Evolutionary conservation across 2,329 filamentous ascomycete genomes (phyloP), one percentile per base, ranked within the genome.

Genomic region (Sclerotinia glacialis): DNA sequence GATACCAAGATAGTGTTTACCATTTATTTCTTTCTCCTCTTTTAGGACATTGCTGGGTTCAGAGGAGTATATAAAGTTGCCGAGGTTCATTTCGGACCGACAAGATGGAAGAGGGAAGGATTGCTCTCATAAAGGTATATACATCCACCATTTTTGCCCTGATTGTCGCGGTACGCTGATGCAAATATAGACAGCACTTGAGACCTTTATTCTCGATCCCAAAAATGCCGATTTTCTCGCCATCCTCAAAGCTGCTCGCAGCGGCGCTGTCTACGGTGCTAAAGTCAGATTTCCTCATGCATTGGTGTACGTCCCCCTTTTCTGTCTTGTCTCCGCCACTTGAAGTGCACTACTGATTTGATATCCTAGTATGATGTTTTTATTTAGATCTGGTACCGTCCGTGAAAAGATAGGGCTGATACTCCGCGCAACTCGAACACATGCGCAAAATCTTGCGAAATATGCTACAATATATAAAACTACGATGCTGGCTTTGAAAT

Each of bases 251-350:
- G 92, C 88, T 74, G 90, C 95, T 72, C 92, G 95, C 80, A 99
- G 98, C 87, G 95, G 95, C 78, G 89, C 93, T 71, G 92, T 99
- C 70, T 99, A 99, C 80, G 95, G 95, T 69, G 88, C 91, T 74
- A 98, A 98, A 86, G 92, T 99, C 79, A 93, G 95, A 71, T 98
- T 99, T 81, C 95, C 95, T 71, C 95, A 99, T 81, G 95, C 95
- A 69, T 85, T 99, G 72, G 95, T 99, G 85, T 88, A 82, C 70
- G 81, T n/a, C n/a, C 16, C 21, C 66, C 49, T 31, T 46, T 37
- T 56, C 49, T 28, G 49, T 23, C 46, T 40, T 21, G 26, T 56
- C 54, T 42, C 16, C 26, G 11, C 52, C 31, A 49, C 34, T 34
- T 28, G 23, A 42, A 1, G 28, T 28, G 21, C 18, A 47, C 28